Evolutionary conservation across 2,329 filamentous ascomycete genomes (phyloP), one percentile per base, ranked within the genome.

Genomic region (Clarireedia hainanense): DNA sequence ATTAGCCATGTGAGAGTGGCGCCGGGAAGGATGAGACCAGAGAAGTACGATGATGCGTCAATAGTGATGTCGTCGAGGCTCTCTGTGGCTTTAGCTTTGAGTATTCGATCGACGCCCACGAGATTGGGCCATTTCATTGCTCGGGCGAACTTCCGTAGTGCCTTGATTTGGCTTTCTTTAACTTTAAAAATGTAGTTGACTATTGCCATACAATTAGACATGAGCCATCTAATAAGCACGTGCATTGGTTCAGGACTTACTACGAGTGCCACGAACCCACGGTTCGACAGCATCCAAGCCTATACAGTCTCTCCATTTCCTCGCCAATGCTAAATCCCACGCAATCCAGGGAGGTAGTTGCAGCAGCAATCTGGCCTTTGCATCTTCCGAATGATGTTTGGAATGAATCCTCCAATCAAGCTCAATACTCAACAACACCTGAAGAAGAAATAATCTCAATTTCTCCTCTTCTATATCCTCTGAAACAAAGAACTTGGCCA

Each of bases 101-200:
- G 75, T 47, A 80, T 75, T 43, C 81, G 78, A 46, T 88, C 75
- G 6, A 86, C 83, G 57, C 82, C 80, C 20, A 74, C 73, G 57
- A 89, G 77, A 63, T 89, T 89, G 1, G 86, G 86, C 87, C 87
- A 91, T 69, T 88, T 89, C 74, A 91, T 83, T 65, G 80, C 81
- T 65, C 81, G 77, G 10, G 85, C 85, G 66, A 91, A 90, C 37
- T 79, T 78, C 61, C 80, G 79, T 45, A 91, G 73, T 66, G 84
- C 82, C 66, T 85, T 84, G 58, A 85, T 81, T 68, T 90, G 87
- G 23, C 80, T 76, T 65, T 79, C 80, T 71, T 86, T 86, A 53
- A 82, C 75, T 65, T 79, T 82, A 60, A 84, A 80, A 15, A 84
- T 80, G 47, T 89, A 79, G 42, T 58, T 76, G 6, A 27, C 43